Evolutionary conservation across 306 rosid species (phyloP), one percentile per base, ranked within the genome.

Genomic region (Casuarina cunninghamiana): DNA sequence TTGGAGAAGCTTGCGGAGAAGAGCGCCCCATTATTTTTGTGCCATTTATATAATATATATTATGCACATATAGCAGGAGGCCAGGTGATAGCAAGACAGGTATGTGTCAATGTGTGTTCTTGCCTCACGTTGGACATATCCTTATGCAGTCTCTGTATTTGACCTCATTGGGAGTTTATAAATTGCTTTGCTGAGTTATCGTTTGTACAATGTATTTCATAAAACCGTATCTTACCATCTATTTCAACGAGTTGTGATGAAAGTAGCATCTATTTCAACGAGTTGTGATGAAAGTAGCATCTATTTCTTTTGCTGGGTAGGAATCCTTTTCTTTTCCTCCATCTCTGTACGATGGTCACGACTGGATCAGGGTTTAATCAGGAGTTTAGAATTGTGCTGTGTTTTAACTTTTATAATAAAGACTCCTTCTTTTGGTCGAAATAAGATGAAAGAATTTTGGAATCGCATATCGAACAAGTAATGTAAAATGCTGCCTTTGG

Each of bases 1-100:
- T 82, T 93, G 80, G 85, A 87, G 86, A 89, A 85, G 50, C 87
- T 95, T 72, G 83, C 90, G 0, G 90, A 87, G 75, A 81, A 5
- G 70, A 89, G 89, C 26, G 86, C 93, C 1, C 97, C 97, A 21
- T 75, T 86, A 77, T 93, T 95, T 81, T 97, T 95, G 63, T 93
- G 86, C 79, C 97, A 93, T 84, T 88, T 89, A 78, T 93, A 93
- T 63, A 95, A 93, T 48, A 89, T 93, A 68, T 89, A 95, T 77
- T 93, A 93, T 79, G 84, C 97, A 10, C 97, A 91, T 70, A 77
- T 93, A 46, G 80, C 97, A 53, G 99, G 91, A 63, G 97, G 94
- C 69, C 96, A 93, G 62, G 91, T 88, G 77, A 88, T 95, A 75
- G 83, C 87, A 43, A 89, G 85, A 83, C 84, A 88, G 91, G 99